Base-by-base conservation (phyloP, 345 rosid species). In the Leavenworthia alabamica region DNA sequence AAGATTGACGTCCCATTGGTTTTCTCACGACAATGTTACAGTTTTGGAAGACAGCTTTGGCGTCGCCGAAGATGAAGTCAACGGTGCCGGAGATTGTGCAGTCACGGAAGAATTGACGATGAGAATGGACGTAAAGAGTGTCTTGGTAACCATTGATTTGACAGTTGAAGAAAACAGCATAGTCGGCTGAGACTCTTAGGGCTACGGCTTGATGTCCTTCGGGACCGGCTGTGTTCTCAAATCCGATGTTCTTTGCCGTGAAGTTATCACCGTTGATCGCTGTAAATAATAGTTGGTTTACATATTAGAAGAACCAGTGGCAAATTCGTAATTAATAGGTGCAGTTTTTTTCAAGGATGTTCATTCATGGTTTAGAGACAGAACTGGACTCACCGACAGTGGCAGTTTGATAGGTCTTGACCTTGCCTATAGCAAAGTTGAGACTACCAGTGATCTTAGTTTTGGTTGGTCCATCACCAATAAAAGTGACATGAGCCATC, bases 381-480 rank as follows among this genome's bases (percentile, higher is more conserved):
- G n/a, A n/a, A n/a, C n/a, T n/a, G n/a, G n/a, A n/a, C n/a, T n/a
- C n/a, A n/a, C n/a, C n/a, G n/a, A n/a, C n/a, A n/a, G n/a, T n/a
- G n/a, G n/a, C n/a, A n/a, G n/a, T n/a, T n/a, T n/a, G n/a, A n/a
- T n/a, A n/a, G n/a, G n/a, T n/a, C n/a, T n/a, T n/a, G n/a, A n/a
- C n/a, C n/a, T n/a, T n/a, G n/a, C n/a, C n/a, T n/a, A n/a, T n/a
- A n/a, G 24, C 53, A n/a, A 6, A 78, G 76, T 68, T 85, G 43
- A 62, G 62, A 47, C 24, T 58, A 19, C 90, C 90, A 2, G 82
- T 79, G 77, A 90, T 78, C 61, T 51, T 76, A 8, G 93, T 87
- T 73, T 72, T 82, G 3, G 79, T 68, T 7, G 89, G 73, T 6
- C 95, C 97, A 15, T 90, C 97, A 1, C 97, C 95, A 8, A 87